A percentile compares a stretch with the other conserved stretches of the same genome.
Evolutionary conservation across 2,329 filamentous ascomycete species (phyloP).

Genomic region (Zymoseptoria brevis): DNA sequence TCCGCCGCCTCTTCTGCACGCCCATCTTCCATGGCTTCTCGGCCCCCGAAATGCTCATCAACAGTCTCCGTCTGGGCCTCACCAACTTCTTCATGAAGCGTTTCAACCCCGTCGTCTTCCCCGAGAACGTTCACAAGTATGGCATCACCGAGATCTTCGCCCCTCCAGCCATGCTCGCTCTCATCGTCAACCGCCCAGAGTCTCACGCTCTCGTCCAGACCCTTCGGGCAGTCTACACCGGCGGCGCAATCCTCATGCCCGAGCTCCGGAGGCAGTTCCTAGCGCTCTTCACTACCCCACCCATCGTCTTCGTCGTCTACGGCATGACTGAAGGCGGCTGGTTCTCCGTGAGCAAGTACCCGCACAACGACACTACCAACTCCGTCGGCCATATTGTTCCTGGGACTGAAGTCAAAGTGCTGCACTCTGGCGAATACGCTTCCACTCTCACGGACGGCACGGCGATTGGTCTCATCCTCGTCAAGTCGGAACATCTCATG

Average conservation of each 20-base stretch:
- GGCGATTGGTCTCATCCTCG: constrained; percentile 35
- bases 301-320: constrained; percentile 43
- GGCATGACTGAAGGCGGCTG: constrained; percentile 47
- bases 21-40: constrained; percentile 50
- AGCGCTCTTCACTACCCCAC: constrained; percentile 33
- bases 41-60: constrained; percentile 39
- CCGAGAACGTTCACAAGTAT: constrained; percentile 32
- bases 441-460: constrained; percentile 37
- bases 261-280: constrained; percentile 36
- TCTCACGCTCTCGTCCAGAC: constrained; percentile 33
- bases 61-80: constrained; percentile 39
- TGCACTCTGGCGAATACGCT: constrained; percentile 1
- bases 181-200: constrained; percentile 23
- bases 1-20: constrained; percentile 41
- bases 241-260: constrained; percentile 43
- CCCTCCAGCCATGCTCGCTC: constrained; percentile 38
- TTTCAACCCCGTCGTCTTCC: constrained; percentile 34
- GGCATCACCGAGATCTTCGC: constrained; percentile 43
- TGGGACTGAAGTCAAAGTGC: constrained; percentile 32
- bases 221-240: constrained; percentile 40
- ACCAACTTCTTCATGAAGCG: constrained; percentile 42
- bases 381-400: constrained; percentile 42
- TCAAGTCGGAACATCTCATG: constrained; percentile 37
- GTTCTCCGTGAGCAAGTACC: constrained; percentile 37
- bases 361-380: constrained; percentile 35